Evolutionary conservation across 2,329 filamentous ascomycete species (phyloP).

Genomic region (Fusarium sulawesiense): DNA sequence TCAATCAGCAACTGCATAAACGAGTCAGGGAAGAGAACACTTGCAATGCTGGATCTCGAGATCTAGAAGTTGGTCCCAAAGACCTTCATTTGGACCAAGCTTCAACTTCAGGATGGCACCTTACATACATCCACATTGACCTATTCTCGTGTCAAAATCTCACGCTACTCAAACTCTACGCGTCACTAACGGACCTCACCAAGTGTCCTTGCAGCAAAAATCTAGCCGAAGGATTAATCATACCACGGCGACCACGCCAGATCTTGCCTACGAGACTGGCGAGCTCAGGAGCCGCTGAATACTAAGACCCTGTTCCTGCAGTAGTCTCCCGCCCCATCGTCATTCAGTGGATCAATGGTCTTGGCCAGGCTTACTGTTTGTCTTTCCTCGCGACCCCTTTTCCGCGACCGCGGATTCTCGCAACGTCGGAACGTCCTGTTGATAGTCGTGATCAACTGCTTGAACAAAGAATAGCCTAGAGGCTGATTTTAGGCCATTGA

Average conservation of each 20-base stretch:
- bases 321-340: constrained; percentile 42
- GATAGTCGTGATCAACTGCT: constrained; percentile 26
- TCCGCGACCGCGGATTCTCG: background rate
- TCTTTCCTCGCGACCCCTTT: constrained; percentile 22
- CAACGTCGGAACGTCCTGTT: constrained; percentile 7
- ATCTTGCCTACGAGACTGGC: constrained; percentile 24
- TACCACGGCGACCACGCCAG: constrained; percentile 28
- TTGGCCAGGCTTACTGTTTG: constrained; percentile 28
- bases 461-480: constrained; percentile 21
- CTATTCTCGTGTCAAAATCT: background rate
- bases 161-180: constrained; percentile 1
- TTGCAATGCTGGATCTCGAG: background rate
- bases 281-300: constrained; percentile 29
- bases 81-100: constrained; percentile 6
- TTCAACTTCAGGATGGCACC: background rate
- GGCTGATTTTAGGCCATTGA: constrained; percentile 10
- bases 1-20: background rate
- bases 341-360: constrained; percentile 40
- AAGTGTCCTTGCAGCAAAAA: constrained; percentile 15
- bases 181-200: background rate
- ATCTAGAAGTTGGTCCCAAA: constrained; percentile 4
- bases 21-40: constrained; percentile 19
- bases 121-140: background rate
- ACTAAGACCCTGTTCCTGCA: constrained; percentile 46
- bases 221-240: constrained; percentile 38